A percentile compares a stretch with the other conserved stretches of the same genome.
phyloP scores from a whole-genome alignment of 345 rosid species.

The Trapa incisa region DNA sequence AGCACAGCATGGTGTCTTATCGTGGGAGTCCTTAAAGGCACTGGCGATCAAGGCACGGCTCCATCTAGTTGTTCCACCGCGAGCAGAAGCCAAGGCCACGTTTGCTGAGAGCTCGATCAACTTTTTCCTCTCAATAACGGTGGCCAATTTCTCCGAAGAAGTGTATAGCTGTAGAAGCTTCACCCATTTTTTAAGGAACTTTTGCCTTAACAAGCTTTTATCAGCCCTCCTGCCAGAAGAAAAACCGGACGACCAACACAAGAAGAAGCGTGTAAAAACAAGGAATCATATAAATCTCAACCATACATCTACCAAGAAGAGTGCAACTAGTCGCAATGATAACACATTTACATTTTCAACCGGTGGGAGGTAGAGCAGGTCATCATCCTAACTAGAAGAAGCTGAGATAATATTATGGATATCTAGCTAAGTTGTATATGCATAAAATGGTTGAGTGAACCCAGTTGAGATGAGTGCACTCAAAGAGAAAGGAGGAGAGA shows the following conservation, averaged over 20 bases:
- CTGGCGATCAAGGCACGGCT: constrained; percentile 65
- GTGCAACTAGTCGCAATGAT: no score
- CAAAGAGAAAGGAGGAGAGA: neutral
- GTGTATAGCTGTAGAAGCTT: constrained; percentile 36
- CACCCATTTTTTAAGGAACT: constrained; percentile 73
- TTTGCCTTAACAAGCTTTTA: constrained; percentile 38
- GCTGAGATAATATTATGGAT: no score
- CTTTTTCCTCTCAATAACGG: constrained; percentile 47
- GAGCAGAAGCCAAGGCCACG: constrained; percentile 69
- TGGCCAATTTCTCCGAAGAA: constrained; percentile 29
- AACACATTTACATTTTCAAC: no score
- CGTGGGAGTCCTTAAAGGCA: constrained; percentile 24
- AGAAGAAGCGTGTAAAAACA: no score
- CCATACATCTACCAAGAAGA: no score
- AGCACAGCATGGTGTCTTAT: constrained; percentile 28
- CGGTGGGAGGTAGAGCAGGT: no score
- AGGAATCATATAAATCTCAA: neutral
- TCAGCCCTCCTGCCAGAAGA: constrained; percentile 27
- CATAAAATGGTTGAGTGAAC: constrained; percentile 4
- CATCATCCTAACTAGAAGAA: neutral
- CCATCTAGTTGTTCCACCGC: constrained; percentile 58
- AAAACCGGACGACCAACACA: no score
- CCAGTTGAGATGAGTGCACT: no score
- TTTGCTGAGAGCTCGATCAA: constrained; percentile 79
- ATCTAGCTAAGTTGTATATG: neutral